Conservation (phyloP, 108 stramenopile genomes). For the Bacterosira constricta region DNA sequence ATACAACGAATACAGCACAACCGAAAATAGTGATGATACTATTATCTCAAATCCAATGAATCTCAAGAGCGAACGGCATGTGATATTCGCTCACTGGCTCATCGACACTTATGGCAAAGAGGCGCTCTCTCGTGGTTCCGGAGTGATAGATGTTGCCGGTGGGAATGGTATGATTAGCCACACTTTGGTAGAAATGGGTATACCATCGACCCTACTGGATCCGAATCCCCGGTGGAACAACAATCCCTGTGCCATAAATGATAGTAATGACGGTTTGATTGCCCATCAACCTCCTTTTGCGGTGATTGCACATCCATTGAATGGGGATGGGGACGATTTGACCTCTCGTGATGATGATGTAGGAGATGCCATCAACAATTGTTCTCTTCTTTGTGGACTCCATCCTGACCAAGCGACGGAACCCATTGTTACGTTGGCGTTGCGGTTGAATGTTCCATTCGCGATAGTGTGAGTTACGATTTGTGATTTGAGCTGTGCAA, state of each 20-base stretch:
- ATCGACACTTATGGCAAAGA: slow-evolving; percentile 28
- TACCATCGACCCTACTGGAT: slow-evolving; percentile 37
- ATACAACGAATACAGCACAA: neutral
- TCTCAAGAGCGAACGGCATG: slow-evolving; percentile 28
- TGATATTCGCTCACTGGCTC: slow-evolving; percentile 39
- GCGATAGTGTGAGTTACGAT: slow-evolving; percentile 35
- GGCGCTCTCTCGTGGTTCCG: slow-evolving; percentile 14
- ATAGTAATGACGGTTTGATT: neutral
- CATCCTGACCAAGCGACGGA: slow-evolving; percentile 63
- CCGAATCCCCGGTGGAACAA: slow-evolving; percentile 45
- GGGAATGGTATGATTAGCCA: slow-evolving; percentile 44
- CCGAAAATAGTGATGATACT: neutral
- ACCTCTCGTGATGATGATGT: slow-evolving; percentile 26
- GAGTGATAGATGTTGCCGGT: slow-evolving; percentile 51
- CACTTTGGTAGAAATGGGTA: slow-evolving; percentile 21
- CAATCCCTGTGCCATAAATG: neutral
- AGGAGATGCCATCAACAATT: slow-evolving; percentile 8
- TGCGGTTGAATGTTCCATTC: slow-evolving; percentile 47
- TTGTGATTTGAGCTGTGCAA: too few relatives aligned
- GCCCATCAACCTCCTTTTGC: slow-evolving; percentile 13
- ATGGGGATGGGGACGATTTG: slow-evolving; percentile 44
- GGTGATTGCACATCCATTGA: slow-evolving; percentile 50
- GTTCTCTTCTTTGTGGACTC: slow-evolving; percentile 43
- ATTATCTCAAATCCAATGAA: neutral
- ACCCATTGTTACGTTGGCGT: slow-evolving; percentile 39